Evolutionary conservation across 108 stramenopile species (phyloP).

Genomic region (Chaetoceros muelleri): DNA sequence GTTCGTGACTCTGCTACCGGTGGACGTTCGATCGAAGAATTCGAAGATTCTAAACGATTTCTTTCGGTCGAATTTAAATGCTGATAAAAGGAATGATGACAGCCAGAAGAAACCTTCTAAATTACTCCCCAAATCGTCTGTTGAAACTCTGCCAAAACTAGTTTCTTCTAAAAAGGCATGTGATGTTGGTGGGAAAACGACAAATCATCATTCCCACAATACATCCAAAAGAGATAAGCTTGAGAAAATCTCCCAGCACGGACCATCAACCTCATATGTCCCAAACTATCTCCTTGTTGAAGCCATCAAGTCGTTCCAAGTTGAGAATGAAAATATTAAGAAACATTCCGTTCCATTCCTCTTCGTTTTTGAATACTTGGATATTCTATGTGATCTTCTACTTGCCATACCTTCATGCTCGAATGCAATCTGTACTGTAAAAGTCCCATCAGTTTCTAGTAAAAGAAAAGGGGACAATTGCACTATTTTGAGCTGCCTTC

Average conservation of each 20-base stretch:
- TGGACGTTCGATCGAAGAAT: constrained; percentile 32
- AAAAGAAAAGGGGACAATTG: constrained; percentile 5
- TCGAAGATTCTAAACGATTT: constrained; percentile 28
- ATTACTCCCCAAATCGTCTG: no score
- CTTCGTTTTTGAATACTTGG: constrained; percentile 17
- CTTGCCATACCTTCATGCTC: constrained; percentile 86
- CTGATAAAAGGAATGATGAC: not conserved
- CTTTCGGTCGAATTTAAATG: not conserved
- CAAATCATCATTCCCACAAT: constrained; percentile 43
- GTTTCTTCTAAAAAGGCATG: constrained; percentile 28
- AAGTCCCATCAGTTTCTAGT: constrained; percentile 18
- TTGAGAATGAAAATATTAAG: constrained; percentile 1
- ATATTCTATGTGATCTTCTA: constrained; percentile 79
- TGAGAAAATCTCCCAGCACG: constrained; percentile 20
- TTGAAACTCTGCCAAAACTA: no score
- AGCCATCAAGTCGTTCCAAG: not conserved
- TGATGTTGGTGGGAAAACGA: constrained; percentile 14
- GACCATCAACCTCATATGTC: not conserved
- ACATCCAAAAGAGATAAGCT: constrained; percentile 16
- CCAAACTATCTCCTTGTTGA: not conserved
- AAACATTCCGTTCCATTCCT: not conserved
- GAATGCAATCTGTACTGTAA: constrained; percentile 70
- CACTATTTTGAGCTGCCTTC: constrained; percentile 44
- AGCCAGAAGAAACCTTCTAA: constrained; percentile 10
- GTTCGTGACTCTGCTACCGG: constrained; percentile 29